Conservation (phyloP, 73 alveolate species). For the Tetrahymena borealis region DNA sequence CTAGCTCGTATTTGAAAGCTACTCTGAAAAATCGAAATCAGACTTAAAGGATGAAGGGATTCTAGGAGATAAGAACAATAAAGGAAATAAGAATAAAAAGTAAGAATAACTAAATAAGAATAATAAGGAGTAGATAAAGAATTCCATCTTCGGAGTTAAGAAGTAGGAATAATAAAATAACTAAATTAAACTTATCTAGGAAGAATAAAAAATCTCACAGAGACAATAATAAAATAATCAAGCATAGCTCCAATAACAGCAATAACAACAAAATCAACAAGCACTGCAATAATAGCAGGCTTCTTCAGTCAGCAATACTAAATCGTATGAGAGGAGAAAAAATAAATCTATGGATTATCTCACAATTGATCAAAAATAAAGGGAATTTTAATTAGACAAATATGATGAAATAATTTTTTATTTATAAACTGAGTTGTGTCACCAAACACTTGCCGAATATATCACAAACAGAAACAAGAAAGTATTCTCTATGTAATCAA, state of each 20-base stretch:
- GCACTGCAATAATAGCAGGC: neutral
- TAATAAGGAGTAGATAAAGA: neutral
- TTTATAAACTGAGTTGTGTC: conserved; percentile 26
- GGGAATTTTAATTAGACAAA: neutral
- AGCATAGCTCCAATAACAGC: neutral
- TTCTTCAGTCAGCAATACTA: neutral
- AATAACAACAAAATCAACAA: neutral
- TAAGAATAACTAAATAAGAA: neutral
- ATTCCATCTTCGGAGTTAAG: neutral
- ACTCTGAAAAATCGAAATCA: neutral
- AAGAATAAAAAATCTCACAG: too few relatives aligned
- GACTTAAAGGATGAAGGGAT: neutral
- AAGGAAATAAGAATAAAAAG: neutral
- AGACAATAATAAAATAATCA: neutral
- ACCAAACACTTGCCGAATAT: conserved; percentile 15
- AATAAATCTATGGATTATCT: neutral
- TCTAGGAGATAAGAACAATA: neutral
- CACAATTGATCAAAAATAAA: neutral
- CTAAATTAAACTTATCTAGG: too few relatives aligned
- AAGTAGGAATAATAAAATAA: neutral
- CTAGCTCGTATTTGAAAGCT: neutral
- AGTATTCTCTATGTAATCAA: neutral
- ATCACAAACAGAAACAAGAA: conserved; percentile 8
- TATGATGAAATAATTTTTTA: conserved; percentile 22
- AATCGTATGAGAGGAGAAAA: neutral